Evolutionary conservation across 306 rosid genomes (phyloP).

Genomic region (Quercus alba): DNA sequence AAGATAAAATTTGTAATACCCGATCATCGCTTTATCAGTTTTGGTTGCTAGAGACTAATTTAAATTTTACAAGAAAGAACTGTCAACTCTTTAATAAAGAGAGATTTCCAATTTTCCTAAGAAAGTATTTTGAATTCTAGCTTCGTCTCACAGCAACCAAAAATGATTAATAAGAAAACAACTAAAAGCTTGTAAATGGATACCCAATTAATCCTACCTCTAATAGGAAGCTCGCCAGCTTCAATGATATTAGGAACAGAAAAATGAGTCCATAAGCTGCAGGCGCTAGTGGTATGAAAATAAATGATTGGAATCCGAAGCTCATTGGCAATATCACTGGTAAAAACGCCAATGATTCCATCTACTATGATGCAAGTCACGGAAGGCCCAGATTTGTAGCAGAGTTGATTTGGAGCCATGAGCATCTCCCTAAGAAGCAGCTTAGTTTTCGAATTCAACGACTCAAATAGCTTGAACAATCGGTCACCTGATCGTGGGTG

Average conservation of each 20-base stretch:
- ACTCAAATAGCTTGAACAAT: background rate
- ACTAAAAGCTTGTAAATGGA: too few species aligned
- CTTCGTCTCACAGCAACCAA: too few species aligned
- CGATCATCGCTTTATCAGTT: too few species aligned
- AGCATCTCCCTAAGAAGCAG: slow-evolving; percentile 25
- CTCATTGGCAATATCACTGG: slow-evolving; percentile 22
- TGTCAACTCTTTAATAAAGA: too few species aligned
- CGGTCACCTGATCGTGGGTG: background rate
- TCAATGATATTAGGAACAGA: slow-evolving; percentile 26
- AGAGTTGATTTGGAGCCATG: background rate
- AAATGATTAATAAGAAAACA: too few species aligned
- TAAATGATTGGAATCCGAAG: slow-evolving; percentile 30
- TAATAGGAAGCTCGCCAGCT: slow-evolving; percentile 39
- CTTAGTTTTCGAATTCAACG: background rate
- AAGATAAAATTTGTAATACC: too few species aligned
- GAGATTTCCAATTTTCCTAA: too few species aligned
- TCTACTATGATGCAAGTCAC: slow-evolving; percentile 38
- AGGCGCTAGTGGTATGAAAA: slow-evolving; percentile 41
- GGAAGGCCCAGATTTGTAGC: background rate
- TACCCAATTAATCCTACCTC: slow-evolving; percentile 23
- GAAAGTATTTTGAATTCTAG: too few species aligned
- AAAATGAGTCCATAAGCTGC: slow-evolving; percentile 38
- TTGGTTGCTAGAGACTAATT: too few species aligned
- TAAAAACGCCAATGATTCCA: slow-evolving; percentile 27
- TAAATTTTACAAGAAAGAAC: too few species aligned